Base-by-base conservation (phyloP, 331 rosid species). In the Dryas integrifolia region DNA sequence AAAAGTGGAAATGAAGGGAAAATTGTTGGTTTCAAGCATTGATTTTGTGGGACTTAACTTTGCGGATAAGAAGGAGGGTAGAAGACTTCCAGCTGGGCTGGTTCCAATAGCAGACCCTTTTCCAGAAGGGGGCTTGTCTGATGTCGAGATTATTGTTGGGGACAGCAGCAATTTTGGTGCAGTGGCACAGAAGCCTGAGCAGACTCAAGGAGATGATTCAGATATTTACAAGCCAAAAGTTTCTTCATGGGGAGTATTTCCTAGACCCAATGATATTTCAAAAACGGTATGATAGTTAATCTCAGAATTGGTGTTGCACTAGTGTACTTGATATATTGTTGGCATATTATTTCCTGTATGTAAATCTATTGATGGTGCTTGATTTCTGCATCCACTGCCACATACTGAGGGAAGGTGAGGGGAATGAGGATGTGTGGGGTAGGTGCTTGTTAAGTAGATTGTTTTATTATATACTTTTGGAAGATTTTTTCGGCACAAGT, bases 241-340 rank as follows among this genome's bases (percentile, higher is more conserved):
- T 79, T 89, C 98, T 58, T 83, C 97, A 2, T 91, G 98, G 98
- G 97, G 96, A 72, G 92, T 87, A 77, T 93, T 93, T 87, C 98
- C 97, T 49, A 87, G 97, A 74, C 98, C 98, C 3, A 71, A 73
- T 80, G 79, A 93, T 75, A 93, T 93, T 76, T 93, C 98, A 3
- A 91, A 86, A 82, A 85, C 92, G 80, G 98, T 92, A 86, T 72
- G 85, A 14, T 68, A 48, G 64, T 38, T 15, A 3, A 41, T 43
- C 44, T 73, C 56, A 73, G 1, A 45, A 53, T 8, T 65, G 76
- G 43, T 75, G 66, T 59, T 69, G 48, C 45, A 41, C 9, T 9
- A 53, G 39, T 5, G 26, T 14, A 30, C 43, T 62, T 40, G 21
- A 61, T 18, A 2, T 14, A 4, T 67, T 13, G 9, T 46, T 50